Base-by-base conservation (phyloP, 1,139 yeast species). In the Schwanniomyces etchellsii region DNA sequence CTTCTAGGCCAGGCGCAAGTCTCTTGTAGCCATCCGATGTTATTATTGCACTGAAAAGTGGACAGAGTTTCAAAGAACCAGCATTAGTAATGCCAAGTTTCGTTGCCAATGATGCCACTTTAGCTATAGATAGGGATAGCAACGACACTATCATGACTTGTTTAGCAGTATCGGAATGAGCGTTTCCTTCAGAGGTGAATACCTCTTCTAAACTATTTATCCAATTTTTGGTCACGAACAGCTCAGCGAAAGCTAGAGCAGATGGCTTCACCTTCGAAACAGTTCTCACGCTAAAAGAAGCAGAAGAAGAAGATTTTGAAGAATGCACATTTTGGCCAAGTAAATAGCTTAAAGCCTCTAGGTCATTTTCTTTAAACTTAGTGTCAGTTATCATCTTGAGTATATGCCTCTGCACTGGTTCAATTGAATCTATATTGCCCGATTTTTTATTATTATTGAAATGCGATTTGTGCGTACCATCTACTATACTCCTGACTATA, bases 171-270 rank as follows among this genome's bases (percentile, higher is more conserved):
- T 58, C 52, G 1, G 77, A 63, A 43, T 74, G 68, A 5, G 70
- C 50, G 28, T 83, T 75, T 15, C 57, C 59, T 3, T 85, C 86
- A 30, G 66, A 69, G 5, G 69, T 66, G 52, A 74, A 80, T 31
- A 75, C 48, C 22, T 58, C 59, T 43, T 81, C 89, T 29, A 81
- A 46, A 11, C 55, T 50, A 38, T 75, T 79, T 13, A 79, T 55
- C 86, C 86, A 81, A 10, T 62, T 53, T 2, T 54, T 44, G 14
- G 60, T 60, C 1, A 79, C 74, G 49, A 81, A 81, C 22, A 45
- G 50, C 33, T 73, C 79, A 1, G 78, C 68, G 52, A 81, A 77
- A 3, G 42, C 45, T 9, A 49, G 38, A 0, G 60, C 44, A 27
- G 39, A 47, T n/a, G 40, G 31, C 18, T 34, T 36, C 16, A 41